Conservation (phyloP, 2,329 filamentous ascomycete species). For the Aphanocladium album region DNA sequence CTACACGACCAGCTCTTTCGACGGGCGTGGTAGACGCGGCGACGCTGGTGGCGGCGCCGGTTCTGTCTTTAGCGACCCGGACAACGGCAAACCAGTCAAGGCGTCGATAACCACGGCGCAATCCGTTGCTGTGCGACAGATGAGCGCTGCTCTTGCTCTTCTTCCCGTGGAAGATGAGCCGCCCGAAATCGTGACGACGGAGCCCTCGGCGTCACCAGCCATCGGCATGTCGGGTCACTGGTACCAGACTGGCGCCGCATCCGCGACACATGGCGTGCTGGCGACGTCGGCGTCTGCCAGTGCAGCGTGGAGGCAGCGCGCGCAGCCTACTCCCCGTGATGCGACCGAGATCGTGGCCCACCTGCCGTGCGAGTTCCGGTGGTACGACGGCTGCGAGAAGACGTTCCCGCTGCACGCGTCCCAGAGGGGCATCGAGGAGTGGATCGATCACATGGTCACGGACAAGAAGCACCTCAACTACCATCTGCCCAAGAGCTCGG, state of each 20-base stretch:
- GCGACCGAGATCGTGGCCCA: not conserved
- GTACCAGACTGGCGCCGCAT: not conserved
- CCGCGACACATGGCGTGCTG: not conserved
- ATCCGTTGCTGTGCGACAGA: not conserved
- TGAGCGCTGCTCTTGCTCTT: not conserved
- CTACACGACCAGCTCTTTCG: not conserved
- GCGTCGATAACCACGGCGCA: not conserved
- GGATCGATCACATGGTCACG: slow-evolving; percentile 41
- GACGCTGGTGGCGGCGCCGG: not conserved
- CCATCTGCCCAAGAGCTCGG: slow-evolving; percentile 29
- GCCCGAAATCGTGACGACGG: not conserved
- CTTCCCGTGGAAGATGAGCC: not conserved
- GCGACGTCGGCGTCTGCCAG: not conserved
- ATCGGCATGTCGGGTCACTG: not conserved
- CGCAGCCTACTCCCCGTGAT: not conserved
- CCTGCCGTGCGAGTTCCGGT: slow-evolving; percentile 43
- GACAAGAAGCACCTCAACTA: slow-evolving; percentile 36
- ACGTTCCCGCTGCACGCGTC: slow-evolving; percentile 31
- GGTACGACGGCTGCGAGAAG: slow-evolving; percentile 29
- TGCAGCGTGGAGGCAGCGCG: not conserved
- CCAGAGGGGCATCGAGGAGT: slow-evolving; percentile 27
- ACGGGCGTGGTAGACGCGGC: not conserved
- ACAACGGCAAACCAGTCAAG: not conserved
- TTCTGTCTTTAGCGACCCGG: not conserved
- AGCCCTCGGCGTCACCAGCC: not conserved